Percentiles rank a stretch among this genome's conserved stretches.
Conservation (phyloP, 140 eudicot species). For the Senecio squalidus region DNA sequence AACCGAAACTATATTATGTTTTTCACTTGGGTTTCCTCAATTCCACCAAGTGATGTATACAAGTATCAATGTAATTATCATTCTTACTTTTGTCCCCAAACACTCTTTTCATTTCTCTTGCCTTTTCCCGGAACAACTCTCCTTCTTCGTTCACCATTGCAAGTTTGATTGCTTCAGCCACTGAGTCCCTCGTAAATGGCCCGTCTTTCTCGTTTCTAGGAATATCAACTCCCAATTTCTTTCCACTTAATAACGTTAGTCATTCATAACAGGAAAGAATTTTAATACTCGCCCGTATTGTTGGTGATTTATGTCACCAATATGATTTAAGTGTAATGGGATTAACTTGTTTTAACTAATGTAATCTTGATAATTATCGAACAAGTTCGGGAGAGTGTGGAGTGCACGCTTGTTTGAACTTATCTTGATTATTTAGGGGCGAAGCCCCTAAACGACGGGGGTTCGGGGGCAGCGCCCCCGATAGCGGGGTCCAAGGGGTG, state of each 20-base stretch:
- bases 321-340: no score
- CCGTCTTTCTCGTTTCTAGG: not conserved
- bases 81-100: constrained; percentile 42
- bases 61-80: constrained; percentile 29
- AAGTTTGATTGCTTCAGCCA: constrained; percentile 17
- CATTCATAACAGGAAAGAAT: constrained; percentile 7
- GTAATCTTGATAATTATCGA: no score
- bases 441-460: no score
- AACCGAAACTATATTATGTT: no score
- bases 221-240: not conserved
- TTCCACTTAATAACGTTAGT: not conserved
- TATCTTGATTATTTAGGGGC: no score
- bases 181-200: constrained; percentile 1
- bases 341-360: no score
- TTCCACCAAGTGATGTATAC: constrained; percentile 23
- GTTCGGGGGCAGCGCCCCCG: no score
- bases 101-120: constrained; percentile 34
- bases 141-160: constrained; percentile 61
- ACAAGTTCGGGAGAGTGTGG: no score
- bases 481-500: no score
- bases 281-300: constrained; percentile 9
- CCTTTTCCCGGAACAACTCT: constrained; percentile 42
- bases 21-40: constrained; percentile 15
- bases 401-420: no score
- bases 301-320: no score